Percentiles rank a stretch among this genome's conserved stretches.
phyloP scores from a whole-genome alignment of 2,329 filamentous ascomycete genomes.

The Aspergillus pseudoviridinutans region DNA sequence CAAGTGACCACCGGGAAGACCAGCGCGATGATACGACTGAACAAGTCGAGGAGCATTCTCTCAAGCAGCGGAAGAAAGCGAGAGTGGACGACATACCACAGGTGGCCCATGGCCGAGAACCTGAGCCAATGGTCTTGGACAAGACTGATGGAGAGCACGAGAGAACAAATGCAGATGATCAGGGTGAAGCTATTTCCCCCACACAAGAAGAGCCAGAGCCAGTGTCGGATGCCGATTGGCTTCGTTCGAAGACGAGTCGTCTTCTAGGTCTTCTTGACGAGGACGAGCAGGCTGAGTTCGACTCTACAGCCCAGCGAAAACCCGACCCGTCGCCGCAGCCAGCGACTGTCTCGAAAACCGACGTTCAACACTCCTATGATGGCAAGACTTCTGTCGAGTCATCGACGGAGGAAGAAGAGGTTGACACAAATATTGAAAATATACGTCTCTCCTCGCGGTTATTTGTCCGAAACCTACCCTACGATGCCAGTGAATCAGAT shows the following conservation, averaged over 20 bases:
- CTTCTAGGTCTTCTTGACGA: constrained; percentile 80
- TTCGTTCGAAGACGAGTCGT: constrained; percentile 82
- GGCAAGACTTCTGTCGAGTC: constrained; percentile 9
- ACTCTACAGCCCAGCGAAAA: constrained; percentile 28
- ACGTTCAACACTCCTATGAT: constrained; percentile 10
- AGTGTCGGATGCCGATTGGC: constrained; percentile 79
- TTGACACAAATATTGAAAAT: constrained; percentile 51
- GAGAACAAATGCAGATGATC: constrained; percentile 11
- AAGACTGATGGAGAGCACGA: constrained; percentile 16
- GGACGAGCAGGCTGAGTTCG: constrained; percentile 43
- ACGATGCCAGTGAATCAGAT: constrained; percentile 72
- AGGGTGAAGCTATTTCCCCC: constrained; percentile 20
- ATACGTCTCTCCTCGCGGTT: constrained; percentile 72
- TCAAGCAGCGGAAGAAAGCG: constrained; percentile 39
- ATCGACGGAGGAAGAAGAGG: constrained; percentile 12
- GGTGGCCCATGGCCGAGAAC: constrained; percentile 1
- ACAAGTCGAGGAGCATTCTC: constrained; percentile 33
- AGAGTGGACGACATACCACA: constrained; percentile 19
- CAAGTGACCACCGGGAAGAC: constrained; percentile 19
- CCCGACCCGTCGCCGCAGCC: constrained; percentile 10
- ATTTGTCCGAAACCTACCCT: constrained; percentile 86
- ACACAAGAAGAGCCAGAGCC: constrained; percentile 33
- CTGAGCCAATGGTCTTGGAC: constrained; percentile 25
- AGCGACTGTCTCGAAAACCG: constrained; percentile 6
- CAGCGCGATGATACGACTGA: constrained; percentile 17